Evolutionary conservation across 768 basidiomycete species (phyloP), one percentile per base, ranked within the genome.

Genomic region (Termitomyces sp.): DNA sequence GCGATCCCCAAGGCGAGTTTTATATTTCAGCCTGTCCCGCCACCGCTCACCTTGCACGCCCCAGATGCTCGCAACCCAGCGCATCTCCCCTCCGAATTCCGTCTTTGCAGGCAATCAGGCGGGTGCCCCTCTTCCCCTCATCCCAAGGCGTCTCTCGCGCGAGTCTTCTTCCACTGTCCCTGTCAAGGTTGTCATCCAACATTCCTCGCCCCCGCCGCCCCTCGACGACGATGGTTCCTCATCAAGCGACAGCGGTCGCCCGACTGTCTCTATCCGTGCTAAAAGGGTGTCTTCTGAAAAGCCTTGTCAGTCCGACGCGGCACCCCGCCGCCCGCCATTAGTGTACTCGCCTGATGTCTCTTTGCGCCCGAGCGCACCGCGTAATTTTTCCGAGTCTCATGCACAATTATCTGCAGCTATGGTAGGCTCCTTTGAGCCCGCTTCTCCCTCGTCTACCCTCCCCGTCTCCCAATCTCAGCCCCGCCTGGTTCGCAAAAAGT

Each of bases 401-500:
- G 65, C 70, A 41, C 70, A 68, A 53, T 58, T 62, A 39, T 62
- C 63, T 37, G 59, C 66, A n/a, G 20, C 24, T 33, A 13, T 22
- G 5, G 22, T 50, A 22, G 37, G 33, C 9, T 44, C 33, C 27
- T 31, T 44, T 18, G 65, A 65, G n/a, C 57, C 62, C 30, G 61
- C 66, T 34, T 59, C 50, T 31, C 59, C 54, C 64, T 24, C 67
- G 71, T 54, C 63, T 68, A 9, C 59, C 70, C 55, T 65, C 63
- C 1, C 62, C 12, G 13, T 22, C 58, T 66, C 63, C 46, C 62
- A 72, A 46, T 60, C 62, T 20, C 71, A 75, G 60, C 68, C 81
- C 20, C 74, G 78, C 54, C 75, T 89, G 54, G 76, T 93, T 36
- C 85, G 94, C 60, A 98, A 98, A 73, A 98, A 97, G 74, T 93